Conservation (phyloP, 2,329 filamentous ascomycete species). For the Penicillium sp. region DNA sequence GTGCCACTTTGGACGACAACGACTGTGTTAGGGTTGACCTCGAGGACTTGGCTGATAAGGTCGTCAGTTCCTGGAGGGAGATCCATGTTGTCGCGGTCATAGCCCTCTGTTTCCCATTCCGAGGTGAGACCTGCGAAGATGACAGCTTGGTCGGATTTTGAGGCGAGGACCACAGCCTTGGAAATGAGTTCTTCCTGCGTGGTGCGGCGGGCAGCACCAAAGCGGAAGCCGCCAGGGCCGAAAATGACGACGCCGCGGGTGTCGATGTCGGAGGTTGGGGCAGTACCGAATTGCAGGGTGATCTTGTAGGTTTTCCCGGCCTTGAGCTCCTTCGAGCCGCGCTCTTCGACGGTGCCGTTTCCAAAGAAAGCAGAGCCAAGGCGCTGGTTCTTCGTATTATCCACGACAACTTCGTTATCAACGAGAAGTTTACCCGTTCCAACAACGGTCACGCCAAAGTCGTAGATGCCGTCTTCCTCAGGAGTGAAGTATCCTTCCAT, state of each 20-base stretch:
- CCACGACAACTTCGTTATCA: constrained; percentile 65
- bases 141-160: constrained; percentile 75
- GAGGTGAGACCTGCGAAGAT: constrained; percentile 78
- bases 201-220: constrained; percentile 65
- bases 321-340: constrained; percentile 61
- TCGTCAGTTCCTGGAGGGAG: constrained; percentile 61
- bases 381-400: constrained; percentile 68
- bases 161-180: constrained; percentile 70
- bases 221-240: constrained; percentile 64
- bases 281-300: constrained; percentile 64
- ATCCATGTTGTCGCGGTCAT: constrained; percentile 63
- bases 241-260: constrained; percentile 55
- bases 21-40: constrained; percentile 70
- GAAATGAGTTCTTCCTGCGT: constrained; percentile 64
- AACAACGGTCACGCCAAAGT: constrained; percentile 69
- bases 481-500: constrained; percentile 66
- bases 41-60: constrained; percentile 67
- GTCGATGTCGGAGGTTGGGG: constrained; percentile 62
- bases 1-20: constrained; percentile 81
- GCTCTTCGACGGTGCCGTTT: constrained; percentile 67
- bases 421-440: constrained; percentile 70
- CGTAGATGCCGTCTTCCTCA: constrained; percentile 65
- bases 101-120: constrained; percentile 81
- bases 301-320: constrained; percentile 64
- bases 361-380: constrained; percentile 70